Evolutionary conservation across 139 green algal species (phyloP).

Genomic region (Eudorina sp.): DNA sequence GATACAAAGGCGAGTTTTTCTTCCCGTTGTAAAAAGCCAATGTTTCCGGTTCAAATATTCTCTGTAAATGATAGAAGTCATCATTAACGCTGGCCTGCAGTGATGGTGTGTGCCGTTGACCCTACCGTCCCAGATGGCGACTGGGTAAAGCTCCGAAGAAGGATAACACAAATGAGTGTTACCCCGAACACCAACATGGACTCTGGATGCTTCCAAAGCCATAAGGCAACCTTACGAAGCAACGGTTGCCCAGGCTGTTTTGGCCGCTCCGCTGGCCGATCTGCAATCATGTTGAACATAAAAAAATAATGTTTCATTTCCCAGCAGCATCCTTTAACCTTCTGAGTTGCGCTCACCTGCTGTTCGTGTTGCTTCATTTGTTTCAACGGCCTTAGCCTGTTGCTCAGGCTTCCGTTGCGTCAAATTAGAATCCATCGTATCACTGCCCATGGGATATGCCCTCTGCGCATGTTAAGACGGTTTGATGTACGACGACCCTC

Average conservation of each 20-base stretch:
- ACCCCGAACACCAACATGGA: background rate
- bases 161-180: background rate
- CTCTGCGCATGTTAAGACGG: no score
- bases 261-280: background rate
- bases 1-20: constrained; percentile 57
- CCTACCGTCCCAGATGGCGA: background rate
- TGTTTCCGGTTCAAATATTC: constrained; percentile 62
- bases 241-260: background rate
- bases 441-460: no score
- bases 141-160: background rate
- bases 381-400: background rate
- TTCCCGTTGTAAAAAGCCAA: constrained; percentile 65
- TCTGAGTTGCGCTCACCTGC: no score
- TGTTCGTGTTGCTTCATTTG: background rate
- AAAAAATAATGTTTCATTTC: no score
- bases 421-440: background rate
- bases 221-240: background rate
- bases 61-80: constrained; percentile 33
- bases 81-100: background rate
- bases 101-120: background rate
- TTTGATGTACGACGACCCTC: no score
- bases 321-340: no score
- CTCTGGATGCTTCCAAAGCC: background rate
- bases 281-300: background rate
- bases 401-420: background rate